Evolutionary conservation across 345 rosid species (phyloP), one percentile per base, ranked within the genome.

Genomic region (Dimocarpus longan): DNA sequence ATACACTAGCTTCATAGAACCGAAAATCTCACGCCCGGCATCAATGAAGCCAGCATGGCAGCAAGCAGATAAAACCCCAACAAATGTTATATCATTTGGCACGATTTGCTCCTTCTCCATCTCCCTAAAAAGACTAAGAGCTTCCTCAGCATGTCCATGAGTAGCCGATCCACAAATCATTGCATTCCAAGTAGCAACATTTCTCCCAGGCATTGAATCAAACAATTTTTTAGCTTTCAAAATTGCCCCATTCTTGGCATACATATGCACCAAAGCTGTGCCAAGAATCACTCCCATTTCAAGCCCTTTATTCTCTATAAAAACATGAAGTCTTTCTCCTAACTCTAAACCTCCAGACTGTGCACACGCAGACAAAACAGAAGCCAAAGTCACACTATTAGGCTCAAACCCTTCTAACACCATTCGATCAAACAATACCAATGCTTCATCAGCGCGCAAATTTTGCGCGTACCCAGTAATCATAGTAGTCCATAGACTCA

Each of bases 211-310:
- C 79, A 82, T 82, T 50, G 54, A 67, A 60, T 70, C 76, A 28
- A 82, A 82, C 76, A 82, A 15, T n/a, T 32, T 16, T 63, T 26
- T 78, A 11, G 85, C 85, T 76, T 19, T 43, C 10, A 5, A 54
- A 12, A 82, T 65, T 26, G 40, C 64, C 54, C 85, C 85, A 70
- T 74, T 82, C 16, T 54, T 82, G 7, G 81, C 64, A 21, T 78
- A 82, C 85, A 82, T 78, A 28, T 78, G 82, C 71, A 82, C 82
- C 71, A 82, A 70, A 8, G 82, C 85, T 3, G 79, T 82, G 66
- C 82, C 76, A 50, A 82, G 48, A 74, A 82, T 74, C 76, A 70
- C 82, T 22, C 82, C 82, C 43, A 78, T 71, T 64, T 74, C 73
- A 43, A 78, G 16, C 75, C 73, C 69, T 70, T 73, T 78, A 12